Conservation (phyloP, 2,329 filamentous ascomycete species). For the Myrmaecium sp. region DNA sequence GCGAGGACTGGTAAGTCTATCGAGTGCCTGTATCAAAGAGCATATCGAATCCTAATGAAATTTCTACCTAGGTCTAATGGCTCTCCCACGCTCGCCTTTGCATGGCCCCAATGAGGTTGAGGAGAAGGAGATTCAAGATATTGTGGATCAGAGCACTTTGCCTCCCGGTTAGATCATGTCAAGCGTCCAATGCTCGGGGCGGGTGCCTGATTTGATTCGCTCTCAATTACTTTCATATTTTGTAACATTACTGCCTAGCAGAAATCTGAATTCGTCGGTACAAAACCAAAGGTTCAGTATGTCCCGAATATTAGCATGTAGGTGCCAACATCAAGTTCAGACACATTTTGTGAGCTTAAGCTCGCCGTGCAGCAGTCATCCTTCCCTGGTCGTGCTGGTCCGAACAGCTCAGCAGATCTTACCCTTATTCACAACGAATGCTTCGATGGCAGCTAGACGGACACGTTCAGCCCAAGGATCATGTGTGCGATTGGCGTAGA, state of each 20-base stretch:
- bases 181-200: too few species aligned
- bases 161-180: conserved; percentile 80
- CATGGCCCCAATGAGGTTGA: conserved; percentile 55
- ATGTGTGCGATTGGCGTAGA: background rate
- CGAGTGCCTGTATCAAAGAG: conserved; percentile 1
- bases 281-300: too few species aligned
- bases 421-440: conserved; percentile 88
- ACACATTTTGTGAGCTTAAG: too few species aligned
- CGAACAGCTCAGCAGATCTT: conserved; percentile 33
- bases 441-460: conserved; percentile 54
- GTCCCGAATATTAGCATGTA: too few species aligned
- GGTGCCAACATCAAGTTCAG: too few species aligned
- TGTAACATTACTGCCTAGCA: too few species aligned
- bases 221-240: too few species aligned
- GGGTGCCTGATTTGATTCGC: too few species aligned
- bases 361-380: too few species aligned
- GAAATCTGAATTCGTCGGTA: too few species aligned
- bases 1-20: conserved; percentile 54
- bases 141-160: conserved; percentile 85
- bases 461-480: conserved; percentile 5
- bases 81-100: conserved; percentile 80
- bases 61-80: conserved; percentile 57
- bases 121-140: conserved; percentile 79
- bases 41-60: conserved; percentile 6
- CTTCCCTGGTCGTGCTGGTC: too few species aligned